Evolutionary conservation across 768 basidiomycete genomes (phyloP), one percentile per base, ranked within the genome.

Genomic region (Mycena vulgaris): DNA sequence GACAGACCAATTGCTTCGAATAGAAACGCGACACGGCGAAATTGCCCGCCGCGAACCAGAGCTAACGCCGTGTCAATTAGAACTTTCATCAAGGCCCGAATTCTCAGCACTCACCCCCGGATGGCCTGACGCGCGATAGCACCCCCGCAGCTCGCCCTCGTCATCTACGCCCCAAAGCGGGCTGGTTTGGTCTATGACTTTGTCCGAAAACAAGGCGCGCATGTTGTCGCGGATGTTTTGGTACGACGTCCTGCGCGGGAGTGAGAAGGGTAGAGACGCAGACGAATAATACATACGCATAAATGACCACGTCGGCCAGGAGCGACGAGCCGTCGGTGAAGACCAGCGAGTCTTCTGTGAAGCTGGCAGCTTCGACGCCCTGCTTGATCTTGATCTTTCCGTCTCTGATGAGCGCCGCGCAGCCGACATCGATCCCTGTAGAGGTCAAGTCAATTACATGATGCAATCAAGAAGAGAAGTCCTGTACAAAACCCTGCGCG

Each of bases 371-470:
- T 57, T 80, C 79, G 33, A 76, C 70, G 57, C 86, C 86, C 75
- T 84, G 85, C 79, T 88, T 88, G 72, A 89, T 74, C 74, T 86
- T 86, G 82, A 88, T 87, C 75, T 87, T 83, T 14, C 86, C 85
- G 58, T 86, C 83, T 51, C 82, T 80, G 73, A 88, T 84, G 71
- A 83, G 77, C 74, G 86, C 80, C 47, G 81, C 81, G 25, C 84
- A 83, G 48, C 85, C 86, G 62, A 82, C 81, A 68, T 84, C 83
- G 14, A 73, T 47, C 70, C 70, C 70, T 71, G 23, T 21, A 48
- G 4, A 40, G 11, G 0, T 35, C 25, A 48, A n/a, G 8, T 42
- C 28, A 48, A 30, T 14, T 17, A 37, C 16, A 5, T 28, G n/a
- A 35, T 1, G n/a, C 9, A 6, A 27, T 23, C 9, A n/a, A 23